Conservation (phyloP, 108 stramenopile species). For the Cyclostephanos invisitatus region DNA sequence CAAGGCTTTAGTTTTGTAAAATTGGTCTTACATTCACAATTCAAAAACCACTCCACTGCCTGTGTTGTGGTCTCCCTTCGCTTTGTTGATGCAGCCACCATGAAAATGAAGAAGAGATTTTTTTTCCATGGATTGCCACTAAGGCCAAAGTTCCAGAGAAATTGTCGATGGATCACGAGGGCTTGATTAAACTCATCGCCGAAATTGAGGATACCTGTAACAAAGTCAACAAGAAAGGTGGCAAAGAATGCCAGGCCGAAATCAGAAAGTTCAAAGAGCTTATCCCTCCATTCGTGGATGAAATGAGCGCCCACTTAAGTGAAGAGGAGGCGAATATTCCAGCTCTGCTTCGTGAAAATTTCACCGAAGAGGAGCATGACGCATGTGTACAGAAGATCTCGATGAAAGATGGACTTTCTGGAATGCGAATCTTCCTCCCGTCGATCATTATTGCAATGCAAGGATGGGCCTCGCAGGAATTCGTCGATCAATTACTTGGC, state of each 20-base stretch:
- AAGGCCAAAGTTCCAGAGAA: conserved; percentile 35
- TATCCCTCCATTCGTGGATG: conserved; percentile 23
- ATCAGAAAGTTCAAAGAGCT: conserved; percentile 23
- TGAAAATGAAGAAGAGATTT: conserved; percentile 33
- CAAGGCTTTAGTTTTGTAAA: no score
- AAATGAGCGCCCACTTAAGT: conserved; percentile 20
- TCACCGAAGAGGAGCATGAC: conserved; percentile 44
- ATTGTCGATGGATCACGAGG: conserved; percentile 26
- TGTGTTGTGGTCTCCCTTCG: no score
- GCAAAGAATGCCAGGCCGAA: conserved; percentile 23
- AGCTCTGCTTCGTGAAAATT: conserved; percentile 27
- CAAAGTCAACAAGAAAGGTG: conserved; percentile 29
- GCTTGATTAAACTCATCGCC: conserved; percentile 29
- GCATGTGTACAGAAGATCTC: conserved; percentile 26
- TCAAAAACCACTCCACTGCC: no score
- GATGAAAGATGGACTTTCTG: neutral
- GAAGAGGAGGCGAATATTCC: conserved; percentile 48
- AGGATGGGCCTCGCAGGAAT: conserved; percentile 32
- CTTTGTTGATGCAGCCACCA: conserved; percentile 21
- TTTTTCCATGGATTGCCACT: conserved; percentile 49
- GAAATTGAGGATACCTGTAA: conserved; percentile 32
- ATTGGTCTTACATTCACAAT: no score
- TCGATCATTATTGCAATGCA: conserved; percentile 30
- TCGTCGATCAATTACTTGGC: conserved; percentile 12
- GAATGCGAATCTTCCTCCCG: conserved; percentile 26